Evolutionary conservation across 2,329 filamentous ascomycete species (phyloP).

Genomic region (Claviceps sp.): DNA sequence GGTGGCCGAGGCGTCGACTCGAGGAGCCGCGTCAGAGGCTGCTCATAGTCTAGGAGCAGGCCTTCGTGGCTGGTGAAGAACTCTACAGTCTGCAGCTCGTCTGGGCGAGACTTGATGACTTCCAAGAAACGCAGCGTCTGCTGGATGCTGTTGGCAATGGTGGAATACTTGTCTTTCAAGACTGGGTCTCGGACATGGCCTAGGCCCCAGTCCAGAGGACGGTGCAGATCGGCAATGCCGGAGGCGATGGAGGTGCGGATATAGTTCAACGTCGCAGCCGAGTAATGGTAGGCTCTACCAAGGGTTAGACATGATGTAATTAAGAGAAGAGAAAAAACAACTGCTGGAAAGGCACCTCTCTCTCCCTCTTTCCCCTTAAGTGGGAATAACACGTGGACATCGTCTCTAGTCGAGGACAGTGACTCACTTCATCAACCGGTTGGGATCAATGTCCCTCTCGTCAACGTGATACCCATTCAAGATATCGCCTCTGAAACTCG

Average conservation of each 20-base stretch:
- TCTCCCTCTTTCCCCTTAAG: no score
- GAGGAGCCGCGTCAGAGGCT: constrained; percentile 66
- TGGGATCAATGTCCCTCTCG: constrained; percentile 70
- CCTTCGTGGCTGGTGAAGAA: constrained; percentile 94
- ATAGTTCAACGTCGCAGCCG: constrained; percentile 88
- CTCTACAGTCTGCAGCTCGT: constrained; percentile 80
- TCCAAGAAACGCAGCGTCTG: constrained; percentile 90
- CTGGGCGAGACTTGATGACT: constrained; percentile 76
- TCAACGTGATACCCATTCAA: constrained; percentile 73
- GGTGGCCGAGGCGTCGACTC: constrained; percentile 41
- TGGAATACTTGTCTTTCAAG: constrained; percentile 74
- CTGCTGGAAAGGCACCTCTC: neutral
- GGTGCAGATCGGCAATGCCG: constrained; percentile 86
- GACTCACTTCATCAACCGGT: constrained; percentile 57
- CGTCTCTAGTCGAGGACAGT: neutral
- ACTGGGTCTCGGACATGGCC: constrained; percentile 78
- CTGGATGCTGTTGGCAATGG: constrained; percentile 73
- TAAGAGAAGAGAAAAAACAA: neutral
- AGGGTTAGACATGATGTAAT: neutral
- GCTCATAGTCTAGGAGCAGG: constrained; percentile 86
- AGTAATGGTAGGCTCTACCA: constrained; percentile 78
- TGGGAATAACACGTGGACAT: neutral
- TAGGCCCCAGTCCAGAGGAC: constrained; percentile 86
- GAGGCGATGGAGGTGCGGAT: constrained; percentile 70
- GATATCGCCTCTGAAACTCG: constrained; percentile 90